Evolutionary conservation across 495 filamentous ascomycete species (phyloP).

Genomic region (Massariosphaeria phaeospora): DNA sequence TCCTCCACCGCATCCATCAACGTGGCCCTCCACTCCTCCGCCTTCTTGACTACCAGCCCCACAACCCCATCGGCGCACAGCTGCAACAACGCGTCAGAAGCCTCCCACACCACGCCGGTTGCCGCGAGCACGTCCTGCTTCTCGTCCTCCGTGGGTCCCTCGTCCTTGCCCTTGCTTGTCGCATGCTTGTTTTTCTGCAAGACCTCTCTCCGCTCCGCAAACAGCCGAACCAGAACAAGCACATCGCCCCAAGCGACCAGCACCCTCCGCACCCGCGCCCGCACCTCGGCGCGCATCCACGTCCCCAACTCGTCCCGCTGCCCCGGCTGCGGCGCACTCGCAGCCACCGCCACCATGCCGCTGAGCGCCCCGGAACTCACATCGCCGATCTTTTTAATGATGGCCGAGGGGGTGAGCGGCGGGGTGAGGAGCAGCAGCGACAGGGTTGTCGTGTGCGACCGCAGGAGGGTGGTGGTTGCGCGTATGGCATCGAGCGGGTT

Average conservation of each 20-base stretch:
- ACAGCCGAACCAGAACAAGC: constrained; percentile 38
- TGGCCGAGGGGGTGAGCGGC: constrained; percentile 75
- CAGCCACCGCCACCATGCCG: constrained; percentile 61
- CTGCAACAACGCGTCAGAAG: constrained; percentile 64
- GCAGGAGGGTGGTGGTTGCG: constrained; percentile 61
- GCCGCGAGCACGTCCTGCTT: constrained; percentile 52
- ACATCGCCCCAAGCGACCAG: constrained; percentile 44
- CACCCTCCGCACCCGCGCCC: constrained; percentile 36
- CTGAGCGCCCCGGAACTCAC: constrained; percentile 63
- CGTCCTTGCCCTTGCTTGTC: constrained; percentile 40
- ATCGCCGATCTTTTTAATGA: constrained; percentile 60
- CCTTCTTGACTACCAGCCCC: constrained; percentile 43
- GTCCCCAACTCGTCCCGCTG: constrained; percentile 43
- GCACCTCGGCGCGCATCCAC: constrained; percentile 51
- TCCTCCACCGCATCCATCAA: constrained; percentile 77
- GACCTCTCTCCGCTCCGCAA: constrained; percentile 31
- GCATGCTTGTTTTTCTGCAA: too few species aligned
- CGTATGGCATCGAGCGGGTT: constrained; percentile 60
- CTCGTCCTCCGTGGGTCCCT: constrained; percentile 22
- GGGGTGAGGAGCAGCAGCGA: constrained; percentile 77
- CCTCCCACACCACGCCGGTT: constrained; percentile 61
- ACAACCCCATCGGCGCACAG: constrained; percentile 59
- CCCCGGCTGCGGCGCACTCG: constrained; percentile 46
- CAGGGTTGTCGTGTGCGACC: constrained; percentile 78
- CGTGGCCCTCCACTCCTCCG: constrained; percentile 56